Percentiles rank a stretch among this genome's conserved stretches.
These are phyloP conservation scores for Mycena sp. DNA, from an alignment of 1,284 basidiomycete genomes.

Conservation along the genomic window DNA sequence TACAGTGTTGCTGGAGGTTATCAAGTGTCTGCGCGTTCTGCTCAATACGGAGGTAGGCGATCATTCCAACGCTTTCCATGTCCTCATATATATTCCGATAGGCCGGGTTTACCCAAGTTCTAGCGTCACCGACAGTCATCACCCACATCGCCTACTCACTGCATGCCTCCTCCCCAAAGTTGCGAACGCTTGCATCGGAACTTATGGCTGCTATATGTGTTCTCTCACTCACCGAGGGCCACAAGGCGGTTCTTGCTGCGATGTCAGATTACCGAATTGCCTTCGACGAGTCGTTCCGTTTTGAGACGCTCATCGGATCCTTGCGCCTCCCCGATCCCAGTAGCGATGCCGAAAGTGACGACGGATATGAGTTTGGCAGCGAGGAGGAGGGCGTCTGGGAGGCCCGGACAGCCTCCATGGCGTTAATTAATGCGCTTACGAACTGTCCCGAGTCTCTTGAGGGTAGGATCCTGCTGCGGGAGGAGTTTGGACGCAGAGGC, in stretches of 20 bases:
- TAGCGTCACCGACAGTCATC: conserved; percentile 73
- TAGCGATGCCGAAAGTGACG: conserved; percentile 13
- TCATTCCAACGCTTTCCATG: not conserved
- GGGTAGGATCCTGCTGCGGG: conserved; percentile 79
- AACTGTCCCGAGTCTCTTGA: conserved; percentile 83
- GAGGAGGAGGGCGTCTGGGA: conserved; percentile 84
- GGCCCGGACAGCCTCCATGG: conserved; percentile 79
- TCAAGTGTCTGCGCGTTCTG: conserved; percentile 85
- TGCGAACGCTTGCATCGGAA: conserved; percentile 79
- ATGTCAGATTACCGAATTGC: conserved; percentile 82
- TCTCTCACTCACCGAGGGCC: conserved; percentile 76
- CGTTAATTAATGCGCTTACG: conserved; percentile 83
- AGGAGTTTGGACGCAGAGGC: conserved; percentile 84
- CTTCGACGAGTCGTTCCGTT: conserved; percentile 82
- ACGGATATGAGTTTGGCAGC: conserved; percentile 24
- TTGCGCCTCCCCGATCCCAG: conserved; percentile 55
- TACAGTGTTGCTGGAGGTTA: conserved; percentile 74
- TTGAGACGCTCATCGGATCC: conserved; percentile 77
- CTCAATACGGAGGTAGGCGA: conserved; percentile 84
- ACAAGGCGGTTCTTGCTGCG: conserved; percentile 78
- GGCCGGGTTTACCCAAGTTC: conserved; percentile 79
- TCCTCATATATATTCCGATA: conserved; percentile 38
- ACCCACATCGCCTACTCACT: conserved; percentile 81
- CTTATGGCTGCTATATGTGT: conserved; percentile 87
- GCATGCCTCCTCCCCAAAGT: conserved; percentile 72